Conservation (phyloP, 176 grass and related monocot genomes). For the Aegilops sharonensis region DNA sequence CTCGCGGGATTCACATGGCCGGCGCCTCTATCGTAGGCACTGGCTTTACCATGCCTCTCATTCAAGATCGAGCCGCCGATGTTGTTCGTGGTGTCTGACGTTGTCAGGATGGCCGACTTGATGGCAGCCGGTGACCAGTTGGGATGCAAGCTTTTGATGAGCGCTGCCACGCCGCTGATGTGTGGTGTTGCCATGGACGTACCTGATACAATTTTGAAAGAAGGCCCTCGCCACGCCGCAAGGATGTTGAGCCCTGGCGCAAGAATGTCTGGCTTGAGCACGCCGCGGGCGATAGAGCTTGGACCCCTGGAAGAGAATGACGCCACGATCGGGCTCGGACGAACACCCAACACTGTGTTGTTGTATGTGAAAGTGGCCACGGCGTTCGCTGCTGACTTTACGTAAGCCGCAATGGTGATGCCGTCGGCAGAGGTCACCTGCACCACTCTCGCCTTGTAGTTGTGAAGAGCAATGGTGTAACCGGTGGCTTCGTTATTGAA, state of each 20-base stretch:
- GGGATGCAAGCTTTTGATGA: constrained; percentile 36
- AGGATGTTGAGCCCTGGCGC: constrained; percentile 57
- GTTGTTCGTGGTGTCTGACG: background rate
- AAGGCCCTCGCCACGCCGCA: constrained; percentile 22
- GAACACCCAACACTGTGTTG: constrained; percentile 19
- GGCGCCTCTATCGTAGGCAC: constrained; percentile 12
- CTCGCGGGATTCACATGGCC: constrained; percentile 35
- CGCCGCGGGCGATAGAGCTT: background rate
- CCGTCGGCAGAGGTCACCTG: constrained; percentile 14
- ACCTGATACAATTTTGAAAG: constrained; percentile 35
- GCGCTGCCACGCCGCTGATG: constrained; percentile 38
- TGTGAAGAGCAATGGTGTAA: background rate
- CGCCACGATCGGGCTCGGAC: constrained; percentile 5
- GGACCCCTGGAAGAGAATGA: constrained; percentile 58
- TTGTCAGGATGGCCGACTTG: constrained; percentile 51
- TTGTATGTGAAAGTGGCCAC: background rate
- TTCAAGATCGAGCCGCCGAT: constrained; percentile 18
- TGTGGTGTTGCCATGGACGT: constrained; percentile 63
- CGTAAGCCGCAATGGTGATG: background rate
- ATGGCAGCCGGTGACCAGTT: constrained; percentile 27
- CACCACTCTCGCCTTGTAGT: constrained; percentile 17
- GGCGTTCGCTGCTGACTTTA: background rate
- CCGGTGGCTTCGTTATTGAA: background rate
- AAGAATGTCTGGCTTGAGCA: constrained; percentile 61
- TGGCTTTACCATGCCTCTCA: background rate